Evolutionary conservation across 2,329 filamentous ascomycete species (phyloP), one percentile per base, ranked within the genome.

Genomic region (Alternaria ventricosa): DNA sequence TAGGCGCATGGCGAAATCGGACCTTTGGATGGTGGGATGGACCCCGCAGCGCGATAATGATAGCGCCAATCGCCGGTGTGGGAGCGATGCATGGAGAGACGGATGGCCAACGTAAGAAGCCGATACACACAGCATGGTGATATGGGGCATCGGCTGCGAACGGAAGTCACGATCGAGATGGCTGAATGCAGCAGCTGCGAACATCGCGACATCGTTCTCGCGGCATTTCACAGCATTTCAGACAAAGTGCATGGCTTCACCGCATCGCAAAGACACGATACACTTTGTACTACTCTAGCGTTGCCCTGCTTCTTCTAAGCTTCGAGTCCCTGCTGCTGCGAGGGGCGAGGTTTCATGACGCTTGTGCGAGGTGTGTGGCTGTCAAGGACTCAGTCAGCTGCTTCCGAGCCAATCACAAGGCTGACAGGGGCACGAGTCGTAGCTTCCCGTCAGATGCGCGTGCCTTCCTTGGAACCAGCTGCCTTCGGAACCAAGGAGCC

Each of bases 31-130:
- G 62, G 61, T 51, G 63, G 54, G 45, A 54, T 55, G 49, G 47
- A 71, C 72, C 72, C 71, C 74, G 71, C 73, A 56, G 68, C 63
- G 43, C 63, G 74, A 76, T 73, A 76, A 77, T 62, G 74, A 76
- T 73, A 74, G 76, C 71, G 65, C 76, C 76, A 77, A 77, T 77
- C 43, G 68, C 15, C 67, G 66, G 63, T 72, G 67, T 56, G 70
- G 59, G 33, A 56, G 70, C 61, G 57, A 69, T 56, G 70, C 69
- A 74, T 76, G 76, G 73, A 66, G 69, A 64, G 70, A 55, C 64
- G 69, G 64, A 69, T 72, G 71, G 68, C 28, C 53, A 55, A 36
- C 46, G 55, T 56, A 58, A 55, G 33, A 57, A 60, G 60, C 60
- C 60, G 60, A 55, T 60, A 15, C 33, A 28, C 63, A 67, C 23